Evolutionary conservation across 805 yeast genomes (phyloP).

Genomic region (Ogataea paradorogensis): DNA sequence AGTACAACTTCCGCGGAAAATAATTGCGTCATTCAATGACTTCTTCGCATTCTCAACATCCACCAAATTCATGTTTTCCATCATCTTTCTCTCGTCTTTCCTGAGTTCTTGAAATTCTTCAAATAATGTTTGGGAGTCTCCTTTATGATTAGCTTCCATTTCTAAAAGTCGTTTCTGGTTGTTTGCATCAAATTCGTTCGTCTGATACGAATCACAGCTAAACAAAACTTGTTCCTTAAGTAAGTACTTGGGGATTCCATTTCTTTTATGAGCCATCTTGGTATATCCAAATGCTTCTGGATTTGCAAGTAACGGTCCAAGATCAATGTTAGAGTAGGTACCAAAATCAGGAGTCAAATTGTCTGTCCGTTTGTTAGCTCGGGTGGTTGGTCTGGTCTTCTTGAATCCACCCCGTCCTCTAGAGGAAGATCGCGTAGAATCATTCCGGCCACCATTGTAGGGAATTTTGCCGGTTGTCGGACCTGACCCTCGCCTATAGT

Average conservation of each 20-base stretch:
- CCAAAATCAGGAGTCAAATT: not conserved
- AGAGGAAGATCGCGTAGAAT: not conserved
- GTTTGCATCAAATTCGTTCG: conserved; percentile 65
- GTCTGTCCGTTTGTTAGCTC: conserved; percentile 1
- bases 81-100: conserved; percentile 66
- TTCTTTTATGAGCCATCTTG: conserved; percentile 19
- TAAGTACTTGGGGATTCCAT: conserved; percentile 30
- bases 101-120: conserved; percentile 74
- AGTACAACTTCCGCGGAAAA: conserved; percentile 80
- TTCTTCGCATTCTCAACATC: conserved; percentile 84
- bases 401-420: conserved; percentile 8
- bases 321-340: conserved; percentile 11
- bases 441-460: conserved; percentile 6
- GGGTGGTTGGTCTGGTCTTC: conserved; percentile 2
- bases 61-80: conserved; percentile 80
- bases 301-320: conserved; percentile 29
- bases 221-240: conserved; percentile 33
- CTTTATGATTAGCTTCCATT: conserved; percentile 42
- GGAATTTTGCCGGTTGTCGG: conserved; percentile 2
- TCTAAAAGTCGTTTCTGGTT: conserved; percentile 63
- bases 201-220: conserved; percentile 34
- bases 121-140: conserved; percentile 68
- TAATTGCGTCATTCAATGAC: conserved; percentile 82
- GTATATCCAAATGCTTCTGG: conserved; percentile 32
- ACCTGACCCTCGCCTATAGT: conserved; percentile 1